phyloP scores from a whole-genome alignment of 2,329 filamentous ascomycete species.

The Colletotrichum tamarilloi region DNA sequence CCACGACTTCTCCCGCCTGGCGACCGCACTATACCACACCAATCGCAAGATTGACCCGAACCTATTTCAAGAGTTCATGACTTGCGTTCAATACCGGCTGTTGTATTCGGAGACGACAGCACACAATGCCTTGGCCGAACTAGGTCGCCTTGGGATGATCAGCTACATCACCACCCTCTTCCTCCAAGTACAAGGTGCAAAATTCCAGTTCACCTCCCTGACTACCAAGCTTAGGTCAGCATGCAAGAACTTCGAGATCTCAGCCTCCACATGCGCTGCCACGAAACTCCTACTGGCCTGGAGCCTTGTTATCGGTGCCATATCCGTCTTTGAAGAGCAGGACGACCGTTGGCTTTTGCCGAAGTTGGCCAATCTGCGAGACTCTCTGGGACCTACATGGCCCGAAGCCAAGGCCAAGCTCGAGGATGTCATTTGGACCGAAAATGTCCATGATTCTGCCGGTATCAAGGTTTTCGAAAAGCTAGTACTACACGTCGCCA shows the following conservation, averaged over 20 bases:
- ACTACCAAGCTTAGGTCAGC: neutral
- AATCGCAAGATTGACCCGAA: constrained; percentile 41
- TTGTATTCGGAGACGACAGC: neutral
- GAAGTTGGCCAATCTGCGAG: constrained; percentile 32
- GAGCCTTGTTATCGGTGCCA: constrained; percentile 41
- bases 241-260: neutral
- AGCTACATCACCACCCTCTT: constrained; percentile 44
- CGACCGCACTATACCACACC: constrained; percentile 38
- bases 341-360: constrained; percentile 40
- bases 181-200: constrained; percentile 36
- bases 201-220: constrained; percentile 31
- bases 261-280: constrained; percentile 20
- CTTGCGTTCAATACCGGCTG: constrained; percentile 25
- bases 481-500: constrained; percentile 11
- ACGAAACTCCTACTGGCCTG: constrained; percentile 39
- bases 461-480: constrained; percentile 35
- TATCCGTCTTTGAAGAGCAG: constrained; percentile 36
- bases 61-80: constrained; percentile 29
- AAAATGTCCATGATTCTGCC: constrained; percentile 38
- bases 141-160: constrained; percentile 43
- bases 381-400: constrained; percentile 36
- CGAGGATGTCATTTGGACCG: constrained; percentile 42
- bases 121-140: neutral
- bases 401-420: constrained; percentile 37
- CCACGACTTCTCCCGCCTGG: constrained; percentile 42